Base-by-base conservation (phyloP, 345 rosid species). In the Cardamine resedifolia region DNA sequence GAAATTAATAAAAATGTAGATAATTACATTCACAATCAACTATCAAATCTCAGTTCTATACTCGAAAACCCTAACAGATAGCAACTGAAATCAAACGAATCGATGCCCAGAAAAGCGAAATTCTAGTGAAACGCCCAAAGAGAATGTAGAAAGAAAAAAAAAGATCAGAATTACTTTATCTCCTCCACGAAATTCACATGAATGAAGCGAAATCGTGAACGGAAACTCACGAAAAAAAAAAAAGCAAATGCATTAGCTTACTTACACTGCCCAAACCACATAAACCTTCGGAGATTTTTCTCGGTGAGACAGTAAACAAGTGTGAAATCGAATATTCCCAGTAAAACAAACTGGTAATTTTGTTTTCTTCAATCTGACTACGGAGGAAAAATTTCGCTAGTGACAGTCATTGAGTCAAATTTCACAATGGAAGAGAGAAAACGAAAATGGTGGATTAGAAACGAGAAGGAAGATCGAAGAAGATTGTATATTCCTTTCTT, bases 321-420 rank as follows among this genome's bases (percentile, higher is more conserved):
- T 74, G 73, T 67, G 68, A 74, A 67, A 58, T 19, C 73, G 31
- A 34, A 12, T 18, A 5, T 16, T 34, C 2, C 31, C 68, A 71
- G 52, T 60, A 36, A 41, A 58, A 20, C 24, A 51, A n/a, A 45
- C 64, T 68, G 27, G 5, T 20, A 0, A 20, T 28, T 56, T 4
- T 9, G 4, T 4, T 18, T 31, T 33, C 26, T 10, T 31, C 43
- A n/a, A n/a, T n/a, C n/a, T n/a, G n/a, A n/a, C 76, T 65, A 20
- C 31, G n/a, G 51, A 47, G 8, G 5, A 16, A 27, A 19, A 51
- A 30, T 3, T 28, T 9, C 24, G 10, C 0, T 6, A 72, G 30
- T 67, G 78, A 74, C 61, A 51, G 23, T 52, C 79, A 75, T 31
- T 15, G 74, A 68, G 50, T 68, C 58, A 3, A 68, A 44, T n/a